Evolutionary conservation across 2,329 filamentous ascomycete genomes (phyloP).

Genomic region (Domatiomyces globalis): DNA sequence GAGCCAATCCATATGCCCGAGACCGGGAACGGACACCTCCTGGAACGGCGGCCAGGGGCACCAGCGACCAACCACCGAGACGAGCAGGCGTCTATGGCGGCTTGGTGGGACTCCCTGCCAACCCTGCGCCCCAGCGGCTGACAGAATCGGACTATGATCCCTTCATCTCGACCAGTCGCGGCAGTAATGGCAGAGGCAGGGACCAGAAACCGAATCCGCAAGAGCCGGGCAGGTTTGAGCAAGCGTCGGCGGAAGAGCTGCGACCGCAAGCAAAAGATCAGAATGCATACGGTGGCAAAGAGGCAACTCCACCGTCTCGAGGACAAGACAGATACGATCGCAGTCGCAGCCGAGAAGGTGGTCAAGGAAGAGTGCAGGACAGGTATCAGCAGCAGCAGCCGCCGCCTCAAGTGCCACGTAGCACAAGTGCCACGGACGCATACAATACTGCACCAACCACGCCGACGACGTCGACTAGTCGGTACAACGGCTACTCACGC

Average conservation of each 20-base stretch:
- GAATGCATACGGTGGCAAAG: background rate
- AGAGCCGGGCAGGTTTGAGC: background rate
- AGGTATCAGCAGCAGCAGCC: background rate
- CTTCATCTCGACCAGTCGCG: background rate
- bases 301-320: constrained; percentile 1
- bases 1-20: constrained; percentile 15
- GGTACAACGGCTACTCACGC: constrained; percentile 6
- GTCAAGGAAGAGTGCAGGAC: background rate
- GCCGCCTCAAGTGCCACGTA: background rate
- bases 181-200: constrained; percentile 3
- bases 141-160: background rate
- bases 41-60: background rate
- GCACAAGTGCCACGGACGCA: background rate
- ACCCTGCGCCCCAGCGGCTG: background rate
- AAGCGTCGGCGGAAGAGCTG: background rate
- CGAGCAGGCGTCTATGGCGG: constrained; percentile 13
- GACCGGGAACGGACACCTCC: constrained; percentile 3
- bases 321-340: constrained; percentile 14
- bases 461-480: background rate
- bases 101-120: constrained; percentile 1
- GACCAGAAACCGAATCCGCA: constrained; percentile 10
- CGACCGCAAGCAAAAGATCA: background rate
- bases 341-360: constrained; percentile 7
- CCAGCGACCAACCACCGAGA: constrained; percentile 8
- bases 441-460: background rate